Evolutionary conservation across 2,329 filamentous ascomycete species (phyloP).

Genomic region (Hymenoscyphus infarciens): DNA sequence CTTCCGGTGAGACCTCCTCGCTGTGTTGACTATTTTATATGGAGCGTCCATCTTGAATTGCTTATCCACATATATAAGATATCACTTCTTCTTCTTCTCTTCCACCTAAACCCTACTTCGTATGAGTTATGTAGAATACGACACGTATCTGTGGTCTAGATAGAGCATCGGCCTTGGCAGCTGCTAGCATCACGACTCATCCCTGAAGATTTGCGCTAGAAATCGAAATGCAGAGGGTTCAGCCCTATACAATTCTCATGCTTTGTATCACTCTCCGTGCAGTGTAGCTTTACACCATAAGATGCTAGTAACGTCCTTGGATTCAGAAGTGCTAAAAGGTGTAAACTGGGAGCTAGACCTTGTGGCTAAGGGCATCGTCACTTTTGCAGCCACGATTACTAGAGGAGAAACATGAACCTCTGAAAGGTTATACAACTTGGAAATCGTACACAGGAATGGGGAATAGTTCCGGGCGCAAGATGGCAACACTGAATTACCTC

Average conservation of each 20-base stretch:
- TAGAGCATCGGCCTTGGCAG: slow-evolving; percentile 1
- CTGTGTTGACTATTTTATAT: slow-evolving; percentile 2
- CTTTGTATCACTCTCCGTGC: not conserved
- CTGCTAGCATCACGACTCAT: not conserved
- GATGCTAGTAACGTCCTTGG: too few species aligned
- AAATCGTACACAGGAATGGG: too few species aligned
- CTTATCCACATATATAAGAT: slow-evolving; percentile 27
- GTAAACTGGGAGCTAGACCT: not conserved
- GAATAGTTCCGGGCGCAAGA: too few species aligned
- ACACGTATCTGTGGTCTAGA: not conserved
- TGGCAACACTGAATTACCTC: too few species aligned
- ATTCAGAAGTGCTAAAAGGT: too few species aligned
- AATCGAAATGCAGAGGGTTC: not conserved
- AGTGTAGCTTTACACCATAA: too few species aligned
- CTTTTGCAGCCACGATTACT: not conserved
- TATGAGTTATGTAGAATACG: not conserved
- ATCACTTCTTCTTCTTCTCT: too few species aligned
- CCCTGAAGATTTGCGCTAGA: not conserved
- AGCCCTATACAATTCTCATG: not conserved
- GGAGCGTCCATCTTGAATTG: slow-evolving; percentile 22
- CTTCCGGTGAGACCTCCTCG: slow-evolving; percentile 11
- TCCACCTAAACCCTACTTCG: not conserved
- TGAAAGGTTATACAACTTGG: too few species aligned
- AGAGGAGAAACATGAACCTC: not conserved
- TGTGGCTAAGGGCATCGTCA: not conserved